Conservation (phyloP, 208 protist species). For the Acanthamoeba sp. region DNA sequence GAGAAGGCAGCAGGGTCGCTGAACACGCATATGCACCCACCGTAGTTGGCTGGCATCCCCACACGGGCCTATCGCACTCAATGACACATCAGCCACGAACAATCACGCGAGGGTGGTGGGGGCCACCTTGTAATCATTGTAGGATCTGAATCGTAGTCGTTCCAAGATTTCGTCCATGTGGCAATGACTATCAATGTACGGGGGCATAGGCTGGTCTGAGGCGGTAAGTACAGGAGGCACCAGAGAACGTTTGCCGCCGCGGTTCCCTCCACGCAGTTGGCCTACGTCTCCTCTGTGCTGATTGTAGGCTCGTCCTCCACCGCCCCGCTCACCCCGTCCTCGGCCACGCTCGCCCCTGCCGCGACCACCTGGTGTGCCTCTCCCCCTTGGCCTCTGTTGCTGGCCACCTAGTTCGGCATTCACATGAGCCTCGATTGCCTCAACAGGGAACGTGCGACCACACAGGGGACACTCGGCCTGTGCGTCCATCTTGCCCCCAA, state of each 20-base stretch:
- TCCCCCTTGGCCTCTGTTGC: background rate
- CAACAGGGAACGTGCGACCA: background rate
- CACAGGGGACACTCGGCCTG: background rate
- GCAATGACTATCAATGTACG: conserved; percentile 69
- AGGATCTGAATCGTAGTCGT: background rate
- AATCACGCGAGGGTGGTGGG: background rate
- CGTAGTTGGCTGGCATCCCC: conserved; percentile 61
- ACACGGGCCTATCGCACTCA: background rate
- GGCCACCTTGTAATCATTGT: background rate
- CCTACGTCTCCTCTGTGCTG: background rate
- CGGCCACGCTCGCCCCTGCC: background rate
- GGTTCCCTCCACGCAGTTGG: background rate
- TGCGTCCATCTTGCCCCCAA: background rate
- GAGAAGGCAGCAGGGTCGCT: conserved; percentile 72
- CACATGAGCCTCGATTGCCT: conserved; percentile 19
- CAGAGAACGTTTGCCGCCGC: background rate
- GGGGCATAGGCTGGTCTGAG: background rate
- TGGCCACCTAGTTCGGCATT: conserved; percentile 23
- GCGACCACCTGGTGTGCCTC: background rate
- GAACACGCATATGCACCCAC: conserved; percentile 62
- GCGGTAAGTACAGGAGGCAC: background rate
- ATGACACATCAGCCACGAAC: background rate
- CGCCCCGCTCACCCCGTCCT: background rate
- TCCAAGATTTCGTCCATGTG: conserved; percentile 58
- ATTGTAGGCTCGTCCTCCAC: background rate